Base-by-base conservation (phyloP, 2,329 filamentous ascomycete genomes). In the Ascochyta rabiei region DNA sequence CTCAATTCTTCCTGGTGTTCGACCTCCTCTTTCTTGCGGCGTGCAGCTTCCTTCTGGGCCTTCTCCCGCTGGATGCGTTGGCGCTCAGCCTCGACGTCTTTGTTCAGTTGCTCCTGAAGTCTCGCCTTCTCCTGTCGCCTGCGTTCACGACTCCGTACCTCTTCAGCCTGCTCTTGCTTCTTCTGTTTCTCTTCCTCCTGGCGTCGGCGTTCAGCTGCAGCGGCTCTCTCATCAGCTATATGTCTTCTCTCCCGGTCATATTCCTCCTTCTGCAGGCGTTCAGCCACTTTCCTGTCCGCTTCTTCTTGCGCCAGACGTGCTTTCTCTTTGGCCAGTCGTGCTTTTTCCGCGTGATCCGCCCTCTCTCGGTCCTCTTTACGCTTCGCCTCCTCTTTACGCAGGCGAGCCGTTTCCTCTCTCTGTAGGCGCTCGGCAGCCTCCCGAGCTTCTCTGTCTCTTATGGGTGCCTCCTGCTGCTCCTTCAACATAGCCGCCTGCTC, bases 1-100 rank as follows among this genome's bases (percentile, higher is more conserved):
- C 19, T 23, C 41, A 44, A 15, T 7, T 16, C 15, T 12, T 33
- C 28, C 13, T 34, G 16, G 13, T 53, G 49, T 31, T 54, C 56
- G 23, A 44, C 49, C 39, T 61, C 62, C 13, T 45, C 30, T 6
- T 34, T 53, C 19, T 60, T 50, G 13, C 49, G 52, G 7, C 45
- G 45, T 7, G 47, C 19, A 44, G 48, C 48, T 3, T 52, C 50
- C 15, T 48, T 23, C 2, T 53, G 26, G 6, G 21, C 19, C 19
- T 37, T 23, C 15, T 21, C n/a, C 4, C 28, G 43, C 31, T 35
- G 23, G 23, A 24, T 39, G 10, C 43, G 50, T 19, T 48, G 30
- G 24, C 23, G 41, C 21, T 23, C 18, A 2, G 16, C 16, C 8
- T 49, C 31, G 6, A 35, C 19, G 2, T 49, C 51, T 30, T 31